These are phyloP conservation scores for Phytomonas sp. DNA, from an alignment of 208 protist genomes.

Conservation along the genomic window DNA sequence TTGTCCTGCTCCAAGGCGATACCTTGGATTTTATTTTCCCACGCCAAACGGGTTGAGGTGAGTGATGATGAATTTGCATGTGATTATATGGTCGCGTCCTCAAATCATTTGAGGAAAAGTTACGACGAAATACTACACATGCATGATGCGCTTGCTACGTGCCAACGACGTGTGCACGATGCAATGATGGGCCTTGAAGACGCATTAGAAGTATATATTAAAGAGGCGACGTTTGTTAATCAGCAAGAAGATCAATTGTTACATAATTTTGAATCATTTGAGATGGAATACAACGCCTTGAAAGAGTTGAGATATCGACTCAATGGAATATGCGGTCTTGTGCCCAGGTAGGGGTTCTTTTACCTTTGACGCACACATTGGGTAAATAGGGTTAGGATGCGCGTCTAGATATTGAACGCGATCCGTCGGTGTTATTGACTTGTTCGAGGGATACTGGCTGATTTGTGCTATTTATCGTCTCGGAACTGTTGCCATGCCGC, in stretches of 20 bases:
- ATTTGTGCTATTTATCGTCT: neutral
- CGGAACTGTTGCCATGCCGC: neutral
- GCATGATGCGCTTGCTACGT: constrained; percentile 58
- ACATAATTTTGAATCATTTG: constrained; percentile 23
- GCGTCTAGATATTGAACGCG: neutral
- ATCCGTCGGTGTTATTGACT: neutral
- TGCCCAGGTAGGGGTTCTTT: neutral
- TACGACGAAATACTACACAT: constrained; percentile 35
- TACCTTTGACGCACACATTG: neutral
- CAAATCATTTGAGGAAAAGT: constrained; percentile 20
- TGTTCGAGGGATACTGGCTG: neutral
- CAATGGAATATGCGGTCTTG: constrained; percentile 12
- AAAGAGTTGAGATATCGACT: constrained; percentile 23
- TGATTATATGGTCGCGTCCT: constrained; percentile 18
- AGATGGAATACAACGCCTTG: constrained; percentile 40
- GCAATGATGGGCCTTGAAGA: constrained; percentile 34
- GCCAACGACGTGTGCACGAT: constrained; percentile 32
- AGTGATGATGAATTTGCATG: constrained; percentile 12
- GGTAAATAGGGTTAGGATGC: neutral
- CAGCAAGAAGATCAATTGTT: constrained; percentile 37
- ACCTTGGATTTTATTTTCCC: constrained; percentile 8
- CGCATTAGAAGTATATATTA: constrained; percentile 32
- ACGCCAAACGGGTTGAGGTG: constrained; percentile 49
- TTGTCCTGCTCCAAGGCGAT: neutral
- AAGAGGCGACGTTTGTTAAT: constrained; percentile 40